phyloP scores from a whole-genome alignment of 2,329 filamentous ascomycete genomes.

The Aspergillus persii region DNA sequence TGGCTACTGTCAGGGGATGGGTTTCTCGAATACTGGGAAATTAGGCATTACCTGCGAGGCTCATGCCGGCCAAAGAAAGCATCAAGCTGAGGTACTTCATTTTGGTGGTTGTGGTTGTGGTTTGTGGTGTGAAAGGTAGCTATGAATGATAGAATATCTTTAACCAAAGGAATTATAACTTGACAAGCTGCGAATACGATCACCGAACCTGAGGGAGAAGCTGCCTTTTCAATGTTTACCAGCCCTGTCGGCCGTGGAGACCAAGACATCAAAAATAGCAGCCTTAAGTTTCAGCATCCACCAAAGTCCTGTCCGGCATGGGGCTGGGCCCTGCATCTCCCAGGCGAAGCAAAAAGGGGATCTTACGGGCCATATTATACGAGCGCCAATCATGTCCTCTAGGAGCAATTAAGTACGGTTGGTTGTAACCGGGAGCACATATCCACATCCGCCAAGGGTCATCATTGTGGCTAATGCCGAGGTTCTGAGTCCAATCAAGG shows the following conservation, averaged over 20 bases:
- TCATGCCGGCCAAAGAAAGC: neutral
- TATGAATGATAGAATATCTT: neutral
- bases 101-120: neutral
- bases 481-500: neutral
- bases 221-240: neutral
- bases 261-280: neutral
- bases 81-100: neutral
- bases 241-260: neutral
- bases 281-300: neutral
- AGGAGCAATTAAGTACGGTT: neutral
- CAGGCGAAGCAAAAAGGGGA: neutral
- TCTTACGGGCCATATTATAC: neutral
- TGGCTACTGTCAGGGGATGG: neutral
- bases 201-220: neutral
- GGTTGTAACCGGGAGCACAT: neutral
- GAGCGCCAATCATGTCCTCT: neutral
- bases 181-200: neutral
- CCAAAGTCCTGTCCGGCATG: neutral
- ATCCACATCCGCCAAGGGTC: neutral
- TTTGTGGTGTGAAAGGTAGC: neutral
- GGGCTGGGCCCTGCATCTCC: neutral
- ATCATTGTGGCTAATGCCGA: neutral
- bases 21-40: neutral
- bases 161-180: neutral
- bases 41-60: neutral